Percentiles rank a stretch among this genome's conserved stretches.
Conservation (phyloP, 2,329 filamentous ascomycete species). For the Fusarium sp. region DNA sequence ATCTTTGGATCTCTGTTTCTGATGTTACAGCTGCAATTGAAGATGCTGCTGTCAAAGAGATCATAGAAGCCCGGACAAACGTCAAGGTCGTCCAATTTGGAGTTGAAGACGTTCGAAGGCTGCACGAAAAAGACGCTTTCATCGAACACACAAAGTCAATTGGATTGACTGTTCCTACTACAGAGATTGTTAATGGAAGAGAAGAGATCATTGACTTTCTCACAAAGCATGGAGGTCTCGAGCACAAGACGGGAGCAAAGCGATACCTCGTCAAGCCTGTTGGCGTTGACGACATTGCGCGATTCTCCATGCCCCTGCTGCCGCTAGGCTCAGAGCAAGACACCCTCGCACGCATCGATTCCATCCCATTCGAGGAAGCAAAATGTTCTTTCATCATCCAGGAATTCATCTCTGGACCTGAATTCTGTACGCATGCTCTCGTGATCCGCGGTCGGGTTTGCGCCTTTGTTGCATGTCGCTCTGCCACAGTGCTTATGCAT, state of each 20-base stretch:
- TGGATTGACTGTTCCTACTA: conserved; percentile 69
- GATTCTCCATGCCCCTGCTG: conserved; percentile 76
- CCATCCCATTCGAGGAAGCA: conserved; percentile 60
- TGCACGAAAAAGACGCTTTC: conserved; percentile 79
- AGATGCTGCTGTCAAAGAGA: conserved; percentile 76
- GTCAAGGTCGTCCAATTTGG: conserved; percentile 78
- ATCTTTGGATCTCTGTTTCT: conserved; percentile 83
- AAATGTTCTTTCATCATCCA: conserved; percentile 67
- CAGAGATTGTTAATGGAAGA: conserved; percentile 67
- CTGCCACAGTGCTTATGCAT: conserved; percentile 75
- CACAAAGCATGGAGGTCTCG: conserved; percentile 46
- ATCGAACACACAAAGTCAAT: conserved; percentile 70
- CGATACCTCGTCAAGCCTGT: conserved; percentile 78
- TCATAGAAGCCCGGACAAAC: conserved; percentile 69
- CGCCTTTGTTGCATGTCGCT: conserved; percentile 78
- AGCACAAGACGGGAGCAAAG: conserved; percentile 47
- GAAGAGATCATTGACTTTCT: conserved; percentile 70
- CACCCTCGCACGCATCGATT: conserved; percentile 69
- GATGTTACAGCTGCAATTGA: conserved; percentile 77
- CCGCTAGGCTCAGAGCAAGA: conserved; percentile 68
- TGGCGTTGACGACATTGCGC: conserved; percentile 72
- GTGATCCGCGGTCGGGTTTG: conserved; percentile 76
- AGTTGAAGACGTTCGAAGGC: conserved; percentile 66
- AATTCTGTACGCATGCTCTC: conserved; percentile 81
- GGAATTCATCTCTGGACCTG: conserved; percentile 73